These are phyloP conservation scores for Cardamine resedifolia DNA, from an alignment of 345 rosid species.

Conservation along the genomic window DNA sequence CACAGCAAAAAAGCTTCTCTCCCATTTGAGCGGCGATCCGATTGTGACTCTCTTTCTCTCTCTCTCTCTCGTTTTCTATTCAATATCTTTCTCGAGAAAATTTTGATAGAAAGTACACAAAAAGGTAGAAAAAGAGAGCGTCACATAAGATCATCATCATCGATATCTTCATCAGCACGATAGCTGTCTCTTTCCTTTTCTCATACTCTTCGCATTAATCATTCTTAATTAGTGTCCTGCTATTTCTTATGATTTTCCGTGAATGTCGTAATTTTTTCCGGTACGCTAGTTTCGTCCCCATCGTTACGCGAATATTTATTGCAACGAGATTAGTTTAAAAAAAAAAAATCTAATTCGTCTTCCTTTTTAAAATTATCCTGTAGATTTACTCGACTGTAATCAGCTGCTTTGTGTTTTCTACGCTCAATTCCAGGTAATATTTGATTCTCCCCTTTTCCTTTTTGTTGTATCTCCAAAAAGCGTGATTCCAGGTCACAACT, in stretches of 20 bases:
- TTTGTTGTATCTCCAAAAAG: background rate
- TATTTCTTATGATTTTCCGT: slow-evolving; percentile 6
- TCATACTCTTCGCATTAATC: slow-evolving; percentile 27
- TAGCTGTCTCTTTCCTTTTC: slow-evolving; percentile 33
- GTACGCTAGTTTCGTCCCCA: background rate
- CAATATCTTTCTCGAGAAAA: slow-evolving; percentile 42
- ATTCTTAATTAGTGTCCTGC: slow-evolving; percentile 8
- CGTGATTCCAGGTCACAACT: background rate
- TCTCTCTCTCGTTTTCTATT: slow-evolving; percentile 28
- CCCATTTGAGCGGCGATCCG: slow-evolving; percentile 68
- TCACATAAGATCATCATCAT: slow-evolving; percentile 17
- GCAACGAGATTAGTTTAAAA: slow-evolving; percentile 14
- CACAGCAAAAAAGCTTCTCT: slow-evolving; percentile 38
- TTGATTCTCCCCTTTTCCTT: background rate
- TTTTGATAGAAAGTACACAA: slow-evolving; percentile 21
- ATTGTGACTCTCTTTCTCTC: slow-evolving; percentile 44
- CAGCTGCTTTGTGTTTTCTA: slow-evolving; percentile 39
- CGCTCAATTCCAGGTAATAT: slow-evolving; percentile 13
- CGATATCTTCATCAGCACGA: slow-evolving; percentile 39
- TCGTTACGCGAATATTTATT: slow-evolving; percentile 2
- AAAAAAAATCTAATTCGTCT: slow-evolving; percentile 17
- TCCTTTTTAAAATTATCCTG: background rate
- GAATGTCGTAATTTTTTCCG: slow-evolving; percentile 17
- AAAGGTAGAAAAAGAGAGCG: slow-evolving; percentile 14
- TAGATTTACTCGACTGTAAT: slow-evolving; percentile 15